Evolutionary conservation across 2,329 filamentous ascomycete species (phyloP).

Genomic region (Aspergillus fischeri): DNA sequence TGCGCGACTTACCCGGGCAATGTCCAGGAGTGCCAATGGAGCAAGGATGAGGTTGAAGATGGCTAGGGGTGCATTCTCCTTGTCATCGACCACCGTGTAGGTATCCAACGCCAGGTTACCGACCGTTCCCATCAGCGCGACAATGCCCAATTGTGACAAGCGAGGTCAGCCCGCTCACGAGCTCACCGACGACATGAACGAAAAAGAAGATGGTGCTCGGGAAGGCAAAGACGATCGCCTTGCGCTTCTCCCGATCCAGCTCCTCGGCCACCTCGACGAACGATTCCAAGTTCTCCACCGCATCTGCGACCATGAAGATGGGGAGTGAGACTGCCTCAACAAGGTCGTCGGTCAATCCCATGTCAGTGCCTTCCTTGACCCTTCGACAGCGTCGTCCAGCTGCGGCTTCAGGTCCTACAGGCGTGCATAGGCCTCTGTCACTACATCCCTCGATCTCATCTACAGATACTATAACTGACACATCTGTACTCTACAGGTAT

Average conservation of each 20-base stretch:
- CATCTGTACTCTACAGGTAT: no score
- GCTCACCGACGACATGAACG: constrained; percentile 2
- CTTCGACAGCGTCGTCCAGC: no score
- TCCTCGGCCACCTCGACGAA: constrained; percentile 20
- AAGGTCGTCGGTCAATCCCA: not conserved
- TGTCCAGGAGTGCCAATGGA: constrained; percentile 8
- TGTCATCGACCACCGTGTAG: constrained; percentile 16
- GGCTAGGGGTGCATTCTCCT: constrained; percentile 12
- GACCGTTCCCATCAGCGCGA: not conserved
- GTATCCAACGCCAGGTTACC: constrained; percentile 13
- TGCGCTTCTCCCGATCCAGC: constrained; percentile 20
- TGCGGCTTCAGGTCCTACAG: no score
- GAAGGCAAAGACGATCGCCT: constrained; percentile 26
- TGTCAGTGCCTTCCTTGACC: not conserved
- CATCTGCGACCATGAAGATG: constrained; percentile 2
- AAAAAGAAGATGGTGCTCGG: constrained; percentile 25
- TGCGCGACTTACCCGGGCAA: constrained; percentile 3
- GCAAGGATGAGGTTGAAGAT: constrained; percentile 3
- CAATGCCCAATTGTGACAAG: constrained; percentile 1
- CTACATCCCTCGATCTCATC: no score
- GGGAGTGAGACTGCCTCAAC: constrained; percentile 1
- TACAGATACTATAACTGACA: no score
- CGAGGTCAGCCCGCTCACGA: not conserved
- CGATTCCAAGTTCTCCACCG: constrained; percentile 16
- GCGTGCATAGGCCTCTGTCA: no score